Base-by-base conservation (phyloP, 768 basidiomycete genomes). In the Suillus fuscotomentosus region DNA sequence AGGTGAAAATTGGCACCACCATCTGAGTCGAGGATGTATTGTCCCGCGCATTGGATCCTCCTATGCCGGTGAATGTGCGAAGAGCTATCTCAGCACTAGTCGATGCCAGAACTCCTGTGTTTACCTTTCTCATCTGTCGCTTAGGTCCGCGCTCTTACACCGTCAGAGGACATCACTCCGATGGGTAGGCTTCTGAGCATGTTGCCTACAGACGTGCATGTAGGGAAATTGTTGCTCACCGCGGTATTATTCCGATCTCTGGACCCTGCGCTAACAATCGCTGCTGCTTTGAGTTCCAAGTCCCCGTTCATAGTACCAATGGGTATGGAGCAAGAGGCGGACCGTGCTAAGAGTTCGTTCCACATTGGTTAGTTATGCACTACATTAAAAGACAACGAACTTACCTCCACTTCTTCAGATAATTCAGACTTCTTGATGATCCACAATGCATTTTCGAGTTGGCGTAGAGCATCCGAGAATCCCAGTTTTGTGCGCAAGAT, bases 241-340 rank as follows among this genome's bases (percentile, higher is more conserved):
- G 90, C 95, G 7, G 88, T 90, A 2, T 74, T 95, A 45, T 92
- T 98, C 74, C 86, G 87, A 53, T 99, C 97, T 73, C 79, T 99
- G 66, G 97, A 99, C 76, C 94, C 96, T 2, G 97, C 95, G n/a
- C 81, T 99, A 57, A 97, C 97, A 6, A 95, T 99, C 65, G 95
- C 94, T 17, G 97, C 97, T 7, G 87, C 92, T 1, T 79, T 99
- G 47, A 96, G 92, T 71, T 90, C 93, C 1, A 99, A 98, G 75
- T 94, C 92, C 2, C 97, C 96, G 0, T 99, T 98, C 73, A 75
- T 98, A 24, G 85, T 90, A 3, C 96, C 97, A 0, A 86, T 97
- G 64, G 96, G 97, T 3, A 80, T 88, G 53, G 95, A 97, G 75
- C 81, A 86, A 64, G 91, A 95, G 70, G 96, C 96, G 0, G 90